phyloP scores from a whole-genome alignment of 129 eudicot species.

The Scalesia atractyloides region DNA sequence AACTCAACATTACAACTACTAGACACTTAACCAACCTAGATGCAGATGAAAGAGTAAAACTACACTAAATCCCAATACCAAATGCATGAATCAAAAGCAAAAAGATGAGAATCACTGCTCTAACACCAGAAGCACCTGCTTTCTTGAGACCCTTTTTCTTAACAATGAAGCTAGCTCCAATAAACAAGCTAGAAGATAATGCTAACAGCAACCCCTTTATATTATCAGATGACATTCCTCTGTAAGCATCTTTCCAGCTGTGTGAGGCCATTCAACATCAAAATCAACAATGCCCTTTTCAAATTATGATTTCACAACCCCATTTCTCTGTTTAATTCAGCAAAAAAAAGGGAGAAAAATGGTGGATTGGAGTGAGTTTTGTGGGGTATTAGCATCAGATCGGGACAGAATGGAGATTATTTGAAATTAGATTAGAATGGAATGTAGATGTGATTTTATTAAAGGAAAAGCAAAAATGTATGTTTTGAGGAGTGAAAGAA shows the following conservation, averaged over 20 bases:
- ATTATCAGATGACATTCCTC: constrained; percentile 91
- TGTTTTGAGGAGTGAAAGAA: constrained; percentile 14
- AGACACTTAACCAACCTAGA: constrained; percentile 18
- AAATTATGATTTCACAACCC: constrained; percentile 9
- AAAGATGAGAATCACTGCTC: constrained; percentile 53
- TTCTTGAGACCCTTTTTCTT: constrained; percentile 91
- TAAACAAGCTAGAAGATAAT: constrained; percentile 21
- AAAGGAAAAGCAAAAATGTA: background rate
- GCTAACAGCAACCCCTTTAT: constrained; percentile 85
- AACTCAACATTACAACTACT: constrained; percentile 23
- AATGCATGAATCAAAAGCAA: background rate
- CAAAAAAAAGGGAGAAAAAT: background rate
- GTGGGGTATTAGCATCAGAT: constrained; percentile 26
- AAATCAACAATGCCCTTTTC: constrained; percentile 19
- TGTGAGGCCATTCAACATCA: constrained; percentile 40
- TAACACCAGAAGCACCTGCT: constrained; percentile 86
- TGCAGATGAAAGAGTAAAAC: background rate
- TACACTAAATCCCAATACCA: too few relatives aligned
- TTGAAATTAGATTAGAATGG: background rate
- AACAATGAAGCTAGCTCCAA: constrained; percentile 92
- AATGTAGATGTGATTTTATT: constrained; percentile 18
- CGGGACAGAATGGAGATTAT: background rate
- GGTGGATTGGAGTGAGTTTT: constrained; percentile 9
- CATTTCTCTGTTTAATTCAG: constrained; percentile 18
- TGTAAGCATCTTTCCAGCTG: constrained; percentile 63